A percentile compares a stretch with the other conserved stretches of the same genome.
These are phyloP conservation scores for Crucihimalaya himalaica DNA, from an alignment of 345 rosid genomes.

Conservation along the genomic window DNA sequence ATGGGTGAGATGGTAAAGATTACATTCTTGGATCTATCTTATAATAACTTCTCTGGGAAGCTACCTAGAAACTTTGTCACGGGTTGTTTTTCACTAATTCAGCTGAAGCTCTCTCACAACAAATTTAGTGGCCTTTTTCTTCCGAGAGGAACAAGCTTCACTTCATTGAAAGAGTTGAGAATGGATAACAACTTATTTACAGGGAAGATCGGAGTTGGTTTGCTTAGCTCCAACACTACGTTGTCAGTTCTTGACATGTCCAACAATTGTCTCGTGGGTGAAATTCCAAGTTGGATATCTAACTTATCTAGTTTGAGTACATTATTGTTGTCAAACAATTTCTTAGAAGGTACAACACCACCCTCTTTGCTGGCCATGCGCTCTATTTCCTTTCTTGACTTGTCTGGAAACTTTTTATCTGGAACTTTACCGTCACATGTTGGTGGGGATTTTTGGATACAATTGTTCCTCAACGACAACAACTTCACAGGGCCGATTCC, in stretches of 20 bases:
- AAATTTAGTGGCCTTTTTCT: constrained; percentile 5
- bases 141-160: neutral
- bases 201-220: constrained; percentile 23
- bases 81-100: constrained; percentile 1
- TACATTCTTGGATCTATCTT: constrained; percentile 14
- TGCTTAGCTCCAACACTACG: neutral
- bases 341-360: neutral
- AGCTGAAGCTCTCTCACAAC: constrained; percentile 13
- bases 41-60: constrained; percentile 15
- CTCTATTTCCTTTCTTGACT: neutral
- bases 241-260: neutral
- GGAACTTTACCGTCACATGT: neutral
- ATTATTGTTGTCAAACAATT: neutral
- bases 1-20: constrained; percentile 21
- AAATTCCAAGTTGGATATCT: constrained; percentile 17
- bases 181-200: constrained; percentile 16
- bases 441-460: fast-evolving
- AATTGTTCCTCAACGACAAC: neutral
- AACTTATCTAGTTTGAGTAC: neutral
- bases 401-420: neutral
- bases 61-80: constrained; percentile 14
- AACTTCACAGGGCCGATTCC: neutral
- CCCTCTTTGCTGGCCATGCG: neutral
- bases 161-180: neutral
- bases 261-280: constrained; percentile 1